Evolutionary conservation across 495 filamentous ascomycete genomes (phyloP), one percentile per base, ranked within the genome.

Genomic region (Talaromyces ruber): DNA sequence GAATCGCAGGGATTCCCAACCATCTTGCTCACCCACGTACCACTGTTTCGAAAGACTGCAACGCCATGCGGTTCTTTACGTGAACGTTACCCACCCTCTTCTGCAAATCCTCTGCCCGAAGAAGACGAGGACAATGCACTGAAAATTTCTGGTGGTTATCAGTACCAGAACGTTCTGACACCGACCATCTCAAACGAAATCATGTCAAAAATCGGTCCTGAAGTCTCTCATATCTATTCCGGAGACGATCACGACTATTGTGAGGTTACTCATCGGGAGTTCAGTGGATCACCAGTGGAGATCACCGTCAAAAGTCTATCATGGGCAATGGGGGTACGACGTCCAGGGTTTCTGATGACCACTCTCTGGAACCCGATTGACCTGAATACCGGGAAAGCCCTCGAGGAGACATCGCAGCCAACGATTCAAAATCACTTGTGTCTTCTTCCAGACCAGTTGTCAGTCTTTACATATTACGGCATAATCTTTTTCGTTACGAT

Each of bases 171-270:
- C 68, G 95, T 97, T 6, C 82, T 98, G 25, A 84, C 82, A 14
- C 82, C 83, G 39, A 75, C 84, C 5, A 83, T 96, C 60, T 93
- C 93, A 3, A 79, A 84, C 16, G 82, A 85, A 32, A 69, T 97
- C 14, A 73, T 96, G 26, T 80, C 86, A 22, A 86, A 84, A 56
- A 79, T 91, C 29, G 90, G 91, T 21, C 86, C 91, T 54, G 85
- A 96, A 18, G 62, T 81, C 7, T 65, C 75, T 14, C 86, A 92
- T 58, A 87, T 91, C 45, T 98, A 97, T 70, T 96, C 92, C 1
- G 95, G 95, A 2, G 95, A 99, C 67, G 95, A 99, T 72, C 95
- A 99, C 73, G 95, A 99, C 72, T 96, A 98, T 75, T 99, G 95
- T 74, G 92, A 97, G 60, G 73, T 98, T 25, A 74, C 82, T 2